Evolutionary conservation across 2,329 filamentous ascomycete species (phyloP), one percentile per base, ranked within the genome.

Genomic region (Epichloe aotearoae): DNA sequence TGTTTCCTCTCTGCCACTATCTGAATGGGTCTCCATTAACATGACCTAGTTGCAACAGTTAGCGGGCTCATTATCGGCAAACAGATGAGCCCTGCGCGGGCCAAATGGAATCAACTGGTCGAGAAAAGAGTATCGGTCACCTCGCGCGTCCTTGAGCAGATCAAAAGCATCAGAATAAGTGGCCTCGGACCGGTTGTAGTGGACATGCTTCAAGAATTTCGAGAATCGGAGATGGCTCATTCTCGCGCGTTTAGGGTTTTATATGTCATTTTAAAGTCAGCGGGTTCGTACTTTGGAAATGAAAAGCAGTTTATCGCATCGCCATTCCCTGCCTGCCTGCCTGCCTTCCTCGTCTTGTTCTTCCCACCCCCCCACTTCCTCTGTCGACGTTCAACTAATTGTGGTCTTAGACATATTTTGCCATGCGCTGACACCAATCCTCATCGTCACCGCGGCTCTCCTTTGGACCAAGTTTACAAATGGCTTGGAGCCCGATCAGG

Each of bases 21-120:
- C 20, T 11, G n/a, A 23, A 17, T 44, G 11, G 39, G 30, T 30
- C 46, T 38, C 10, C n/a, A 15, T 39, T 38, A 30, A 43, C n/a
- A 4, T 0, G 65, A 62, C 14, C 26, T n/a, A 2, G 69, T 64
- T 0, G 69, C 61, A 66, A 74, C 72, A 68, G 43, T 66, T 52
- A 23, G 55, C 55, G 4, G 69, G 66, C 1, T 72, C 56, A 51
- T 64, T 67, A 61, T 74, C 73, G 0, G 70, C 66, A 43, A 59
- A 30, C 26, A 30, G 26, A 30, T 30, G 26, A 62, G 70, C 64
- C n/a, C 67, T 62, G 45, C 74, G 61, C 1, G 67, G 68, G 2
- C 47, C 15, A 33, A 50, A 4, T 69, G 66, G 66, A 58, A 61
- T 3, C 49, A 55, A 36, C 59, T 58, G 14, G 59, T 62, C 11